Percentiles rank a stretch among this genome's conserved stretches.
Conservation (phyloP, 1,139 yeast genomes). For the Pichia sp. region DNA sequence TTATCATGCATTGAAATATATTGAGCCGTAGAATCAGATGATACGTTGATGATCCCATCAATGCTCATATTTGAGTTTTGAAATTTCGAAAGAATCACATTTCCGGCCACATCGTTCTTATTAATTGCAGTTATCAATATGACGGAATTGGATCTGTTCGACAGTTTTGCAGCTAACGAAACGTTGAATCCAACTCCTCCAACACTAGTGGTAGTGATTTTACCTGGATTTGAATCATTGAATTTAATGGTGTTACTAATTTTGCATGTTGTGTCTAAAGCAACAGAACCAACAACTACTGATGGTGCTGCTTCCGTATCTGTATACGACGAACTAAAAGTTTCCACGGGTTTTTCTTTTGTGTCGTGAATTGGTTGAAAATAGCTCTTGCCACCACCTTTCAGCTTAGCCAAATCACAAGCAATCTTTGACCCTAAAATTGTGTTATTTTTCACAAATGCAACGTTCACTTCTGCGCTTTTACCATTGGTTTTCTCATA, state of each 20-base stretch:
- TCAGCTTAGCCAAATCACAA: conserved; percentile 35
- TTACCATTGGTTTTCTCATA: conserved; percentile 60
- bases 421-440: conserved; percentile 63
- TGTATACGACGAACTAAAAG: conserved; percentile 18
- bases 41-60: conserved; percentile 15
- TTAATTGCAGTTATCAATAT: conserved; percentile 51
- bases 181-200: conserved; percentile 89
- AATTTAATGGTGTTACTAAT: conserved; percentile 25
- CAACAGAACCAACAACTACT: conserved; percentile 66
- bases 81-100: conserved; percentile 29
- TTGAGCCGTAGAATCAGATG: conserved; percentile 46
- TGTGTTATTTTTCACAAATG: conserved; percentile 75
- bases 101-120: conserved; percentile 51
- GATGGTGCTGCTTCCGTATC: not conserved
- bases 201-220: conserved; percentile 37
- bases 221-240: conserved; percentile 72
- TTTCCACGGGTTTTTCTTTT: not conserved
- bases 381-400: conserved; percentile 21
- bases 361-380: conserved; percentile 1
- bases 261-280: conserved; percentile 59
- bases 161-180: conserved; percentile 39
- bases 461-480: conserved; percentile 63
- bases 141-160: conserved; percentile 13
- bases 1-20: conserved; percentile 61
- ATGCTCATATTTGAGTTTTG: conserved; percentile 13